Percentiles rank a stretch among this genome's conserved stretches.
These are phyloP conservation scores for Domatiomyces catenatus DNA, from an alignment of 2,329 filamentous ascomycete genomes.

Conservation along the genomic window DNA sequence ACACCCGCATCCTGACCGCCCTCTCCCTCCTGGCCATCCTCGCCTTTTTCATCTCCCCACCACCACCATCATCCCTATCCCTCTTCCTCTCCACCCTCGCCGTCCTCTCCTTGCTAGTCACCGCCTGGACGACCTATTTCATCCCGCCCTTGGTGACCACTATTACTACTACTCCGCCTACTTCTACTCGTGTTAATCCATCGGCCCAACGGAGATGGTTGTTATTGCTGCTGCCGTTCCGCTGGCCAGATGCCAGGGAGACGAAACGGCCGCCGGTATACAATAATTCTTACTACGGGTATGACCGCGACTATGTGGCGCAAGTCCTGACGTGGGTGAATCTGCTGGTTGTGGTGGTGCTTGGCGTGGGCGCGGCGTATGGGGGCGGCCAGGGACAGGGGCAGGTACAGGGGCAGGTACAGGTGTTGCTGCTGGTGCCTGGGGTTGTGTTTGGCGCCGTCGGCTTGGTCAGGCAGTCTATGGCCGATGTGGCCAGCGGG, in stretches of 20 bases:
- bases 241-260: neutral
- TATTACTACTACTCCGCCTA: constrained; percentile 7
- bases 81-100: constrained; percentile 7
- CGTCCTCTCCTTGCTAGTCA: neutral
- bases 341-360: neutral
- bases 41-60: constrained; percentile 9
- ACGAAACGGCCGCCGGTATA: neutral
- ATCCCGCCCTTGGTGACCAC: constrained; percentile 13
- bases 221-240: neutral
- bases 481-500: constrained; percentile 12
- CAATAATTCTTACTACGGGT: neutral
- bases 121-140: constrained; percentile 10
- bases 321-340: constrained; percentile 1
- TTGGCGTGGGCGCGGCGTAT: neutral
- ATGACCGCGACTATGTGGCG: constrained; percentile 1
- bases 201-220: neutral
- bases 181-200: neutral
- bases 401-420: too few species aligned
- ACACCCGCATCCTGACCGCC: constrained; percentile 12
- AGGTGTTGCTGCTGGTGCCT: constrained; percentile 15
- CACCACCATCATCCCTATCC: constrained; percentile 6
- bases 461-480: constrained; percentile 11
- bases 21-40: constrained; percentile 12
- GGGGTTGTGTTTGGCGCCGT: constrained; percentile 11
- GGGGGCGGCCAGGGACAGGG: constrained; percentile 9